Percentiles rank a stretch among this genome's conserved stretches.
phyloP scores from a whole-genome alignment of 495 filamentous ascomycete genomes.

The Penicillium waksmanii region DNA sequence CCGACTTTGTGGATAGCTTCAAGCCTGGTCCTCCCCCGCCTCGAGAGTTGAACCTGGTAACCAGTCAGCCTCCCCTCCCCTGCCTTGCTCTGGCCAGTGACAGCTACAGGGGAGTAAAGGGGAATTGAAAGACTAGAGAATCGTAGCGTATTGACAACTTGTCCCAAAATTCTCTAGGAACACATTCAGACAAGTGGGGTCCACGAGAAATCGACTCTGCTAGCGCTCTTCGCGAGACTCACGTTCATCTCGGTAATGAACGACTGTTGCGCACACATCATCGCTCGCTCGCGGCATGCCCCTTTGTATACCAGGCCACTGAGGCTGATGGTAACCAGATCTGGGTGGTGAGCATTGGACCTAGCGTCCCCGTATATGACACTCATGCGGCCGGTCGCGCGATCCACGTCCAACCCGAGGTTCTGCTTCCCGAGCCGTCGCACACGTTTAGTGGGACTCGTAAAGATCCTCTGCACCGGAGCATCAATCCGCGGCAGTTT shows the following conservation, averaged over 20 bases:
- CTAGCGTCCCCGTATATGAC: constrained; percentile 19
- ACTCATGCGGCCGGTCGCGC: constrained; percentile 27
- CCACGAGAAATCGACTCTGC: constrained; percentile 13
- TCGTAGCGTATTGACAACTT: background rate
- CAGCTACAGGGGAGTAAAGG: too few species aligned
- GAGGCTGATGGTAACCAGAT: constrained; percentile 17
- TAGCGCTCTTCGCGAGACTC: constrained; percentile 11
- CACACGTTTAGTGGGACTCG: constrained; percentile 19
- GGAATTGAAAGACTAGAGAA: background rate
- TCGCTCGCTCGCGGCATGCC: constrained; percentile 19
- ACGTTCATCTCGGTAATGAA: constrained; percentile 10
- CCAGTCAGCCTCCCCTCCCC: constrained; percentile 10
- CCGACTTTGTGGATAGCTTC: constrained; percentile 17
- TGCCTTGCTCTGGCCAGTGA: background rate
- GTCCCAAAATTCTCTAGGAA: constrained; percentile 11
- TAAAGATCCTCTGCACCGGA: constrained; percentile 16
- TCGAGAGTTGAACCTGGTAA: constrained; percentile 13
- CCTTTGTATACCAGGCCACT: constrained; percentile 20
- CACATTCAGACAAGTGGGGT: constrained; percentile 19
- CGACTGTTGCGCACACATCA: constrained; percentile 19
- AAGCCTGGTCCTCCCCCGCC: constrained; percentile 15
- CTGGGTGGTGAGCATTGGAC: constrained; percentile 20
- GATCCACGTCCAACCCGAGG: constrained; percentile 25
- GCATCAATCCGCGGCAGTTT: constrained; percentile 21
- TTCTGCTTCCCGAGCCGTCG: constrained; percentile 18